Evolutionary conservation across 805 yeast species (phyloP).

Genomic region (Metschnikowia corniflorae): DNA sequence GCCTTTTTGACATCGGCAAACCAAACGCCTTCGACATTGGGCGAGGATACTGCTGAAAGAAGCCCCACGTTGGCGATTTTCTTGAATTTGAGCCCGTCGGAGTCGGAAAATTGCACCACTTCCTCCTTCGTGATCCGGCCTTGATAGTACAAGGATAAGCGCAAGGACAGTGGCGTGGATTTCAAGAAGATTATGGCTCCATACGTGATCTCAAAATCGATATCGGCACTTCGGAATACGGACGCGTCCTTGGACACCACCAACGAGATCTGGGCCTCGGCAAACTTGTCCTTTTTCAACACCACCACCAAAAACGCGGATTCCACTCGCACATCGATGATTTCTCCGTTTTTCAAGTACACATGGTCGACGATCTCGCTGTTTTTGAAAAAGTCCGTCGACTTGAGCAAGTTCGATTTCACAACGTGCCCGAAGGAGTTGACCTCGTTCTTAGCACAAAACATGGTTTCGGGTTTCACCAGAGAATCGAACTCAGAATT

Average conservation of each 20-base stretch:
- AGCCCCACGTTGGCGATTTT: constrained; percentile 39
- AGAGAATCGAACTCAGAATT: constrained; percentile 23
- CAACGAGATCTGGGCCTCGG: constrained; percentile 34
- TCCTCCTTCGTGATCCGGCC: constrained; percentile 18
- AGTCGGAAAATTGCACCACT: constrained; percentile 50
- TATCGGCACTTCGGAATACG: constrained; percentile 36
- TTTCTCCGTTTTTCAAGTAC: constrained; percentile 28
- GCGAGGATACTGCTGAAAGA: constrained; percentile 40
- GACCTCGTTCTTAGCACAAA: constrained; percentile 26
- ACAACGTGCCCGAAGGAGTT: constrained; percentile 42
- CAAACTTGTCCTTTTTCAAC: constrained; percentile 43
- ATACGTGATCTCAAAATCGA: constrained; percentile 33
- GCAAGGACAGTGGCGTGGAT: constrained; percentile 34
- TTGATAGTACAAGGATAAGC: constrained; percentile 24
- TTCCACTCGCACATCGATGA: constrained; percentile 35
- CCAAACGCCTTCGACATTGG: constrained; percentile 60
- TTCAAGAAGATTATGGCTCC: constrained; percentile 40
- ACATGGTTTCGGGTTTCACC: constrained; percentile 23
- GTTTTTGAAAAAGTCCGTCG: constrained; percentile 43
- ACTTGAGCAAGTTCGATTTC: constrained; percentile 34
- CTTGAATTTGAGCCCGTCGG: constrained; percentile 51
- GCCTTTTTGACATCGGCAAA: constrained; percentile 39
- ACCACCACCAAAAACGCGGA: constrained; percentile 40
- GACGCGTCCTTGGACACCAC: constrained; percentile 47
- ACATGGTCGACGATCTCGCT: constrained; percentile 20